Percentiles rank a stretch among this genome's conserved stretches.
phyloP scores from a whole-genome alignment of 352 stramenopile species.

The Elongisporangium senticosum region DNA sequence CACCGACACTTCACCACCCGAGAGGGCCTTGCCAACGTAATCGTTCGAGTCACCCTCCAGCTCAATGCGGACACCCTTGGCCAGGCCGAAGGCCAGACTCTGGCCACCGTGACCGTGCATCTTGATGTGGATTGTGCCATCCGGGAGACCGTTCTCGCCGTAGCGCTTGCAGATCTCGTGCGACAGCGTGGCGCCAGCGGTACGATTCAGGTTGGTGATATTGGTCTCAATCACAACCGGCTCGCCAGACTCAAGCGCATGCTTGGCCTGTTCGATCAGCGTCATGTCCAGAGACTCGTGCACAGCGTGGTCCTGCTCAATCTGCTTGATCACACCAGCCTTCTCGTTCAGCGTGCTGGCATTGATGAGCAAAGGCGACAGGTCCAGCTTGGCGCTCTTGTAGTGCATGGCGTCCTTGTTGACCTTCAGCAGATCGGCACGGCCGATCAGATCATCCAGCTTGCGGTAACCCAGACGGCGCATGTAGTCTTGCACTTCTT shows the following conservation, averaged over 20 bases:
- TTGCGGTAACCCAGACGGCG: conserved; percentile 85
- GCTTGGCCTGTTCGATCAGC: conserved; percentile 84
- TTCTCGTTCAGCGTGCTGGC: conserved; percentile 90
- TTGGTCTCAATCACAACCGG: conserved; percentile 53
- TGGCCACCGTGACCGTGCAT: conserved; percentile 92
- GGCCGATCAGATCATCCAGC: conserved; percentile 93
- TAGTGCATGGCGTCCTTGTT: conserved; percentile 66
- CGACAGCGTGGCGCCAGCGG: conserved; percentile 92
- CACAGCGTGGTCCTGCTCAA: conserved; percentile 87
- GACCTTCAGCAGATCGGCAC: conserved; percentile 91
- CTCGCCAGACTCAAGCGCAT: conserved; percentile 80
- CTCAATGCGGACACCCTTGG: conserved; percentile 91
- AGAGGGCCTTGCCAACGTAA: conserved; percentile 94
- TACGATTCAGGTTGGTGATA: conserved; percentile 92
- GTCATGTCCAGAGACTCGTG: conserved; percentile 89
- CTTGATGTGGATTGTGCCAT: conserved; percentile 93
- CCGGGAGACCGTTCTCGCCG: conserved; percentile 85
- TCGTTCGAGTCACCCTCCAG: conserved; percentile 94
- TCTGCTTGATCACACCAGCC: conserved; percentile 74
- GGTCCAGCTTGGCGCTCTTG: conserved; percentile 83
- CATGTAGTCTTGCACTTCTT: conserved; percentile 89
- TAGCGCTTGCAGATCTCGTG: conserved; percentile 93
- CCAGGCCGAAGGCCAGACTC: conserved; percentile 91
- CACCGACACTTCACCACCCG: conserved; percentile 90
- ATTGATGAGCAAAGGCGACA: conserved; percentile 92